These are phyloP conservation scores for Lactarius quietus DNA, from an alignment of 768 basidiomycete species.

Conservation along the genomic window DNA sequence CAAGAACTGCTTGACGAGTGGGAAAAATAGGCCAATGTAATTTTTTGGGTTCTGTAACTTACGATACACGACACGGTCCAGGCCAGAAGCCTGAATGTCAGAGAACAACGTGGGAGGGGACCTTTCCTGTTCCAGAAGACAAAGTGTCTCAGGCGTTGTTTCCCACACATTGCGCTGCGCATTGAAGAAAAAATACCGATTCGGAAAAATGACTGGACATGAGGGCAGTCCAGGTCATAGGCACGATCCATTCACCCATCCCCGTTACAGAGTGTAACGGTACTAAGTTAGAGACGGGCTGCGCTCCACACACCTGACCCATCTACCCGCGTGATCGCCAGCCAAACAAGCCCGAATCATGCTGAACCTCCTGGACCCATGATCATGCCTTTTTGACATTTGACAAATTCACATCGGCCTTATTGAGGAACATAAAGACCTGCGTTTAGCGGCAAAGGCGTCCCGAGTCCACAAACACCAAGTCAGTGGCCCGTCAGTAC, in stretches of 20 bases:
- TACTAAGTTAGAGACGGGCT: not conserved
- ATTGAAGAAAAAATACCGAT: not conserved
- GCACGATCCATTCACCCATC: not conserved
- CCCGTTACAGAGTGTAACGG: not conserved
- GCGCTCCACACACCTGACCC: not conserved
- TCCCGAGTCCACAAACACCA: not conserved
- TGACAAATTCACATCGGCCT: not conserved
- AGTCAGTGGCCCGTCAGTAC: not conserved
- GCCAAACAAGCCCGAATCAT: not conserved
- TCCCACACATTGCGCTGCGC: not conserved
- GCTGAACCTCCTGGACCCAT: too few relatives aligned
- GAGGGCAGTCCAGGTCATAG: not conserved
- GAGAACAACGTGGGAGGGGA: not conserved
- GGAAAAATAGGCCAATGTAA: not conserved
- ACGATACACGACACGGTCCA: too few relatives aligned
- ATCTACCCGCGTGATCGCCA: not conserved
- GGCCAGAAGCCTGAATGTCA: not conserved
- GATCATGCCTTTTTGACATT: not conserved
- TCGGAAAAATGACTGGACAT: not conserved
- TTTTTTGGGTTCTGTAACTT: too few relatives aligned
- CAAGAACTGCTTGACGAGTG: not conserved
- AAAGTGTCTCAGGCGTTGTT: not conserved
- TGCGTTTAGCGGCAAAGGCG: not conserved
- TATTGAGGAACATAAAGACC: not conserved
- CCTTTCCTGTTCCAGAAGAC: not conserved